Evolutionary conservation across 1,284 basidiomycete genomes (phyloP).

Genomic region (Hymenochaete sp.): DNA sequence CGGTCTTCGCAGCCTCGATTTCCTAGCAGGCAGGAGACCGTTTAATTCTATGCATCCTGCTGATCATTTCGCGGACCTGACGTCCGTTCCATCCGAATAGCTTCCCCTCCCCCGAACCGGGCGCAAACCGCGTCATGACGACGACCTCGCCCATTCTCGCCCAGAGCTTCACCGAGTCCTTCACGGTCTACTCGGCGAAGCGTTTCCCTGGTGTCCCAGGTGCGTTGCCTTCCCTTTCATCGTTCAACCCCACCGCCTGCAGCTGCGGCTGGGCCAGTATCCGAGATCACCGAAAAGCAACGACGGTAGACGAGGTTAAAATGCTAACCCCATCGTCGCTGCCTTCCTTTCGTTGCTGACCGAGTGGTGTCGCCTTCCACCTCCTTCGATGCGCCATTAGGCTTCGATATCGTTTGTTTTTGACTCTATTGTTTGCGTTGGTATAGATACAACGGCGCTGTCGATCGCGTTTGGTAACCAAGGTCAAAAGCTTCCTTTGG

Average conservation of each 20-base stretch:
- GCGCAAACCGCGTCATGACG: conserved; percentile 55
- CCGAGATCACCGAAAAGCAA: too few relatives aligned
- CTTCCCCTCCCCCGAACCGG: conserved; percentile 61
- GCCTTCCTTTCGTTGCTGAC: too few relatives aligned
- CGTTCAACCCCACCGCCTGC: conserved; percentile 3
- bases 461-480: conserved; percentile 89
- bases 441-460: conserved; percentile 78
- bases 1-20: conserved; percentile 9
- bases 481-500: conserved; percentile 83
- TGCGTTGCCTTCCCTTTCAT: conserved; percentile 30
- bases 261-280: too few relatives aligned
- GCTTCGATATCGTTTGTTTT: conserved; percentile 10
- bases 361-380: too few relatives aligned
- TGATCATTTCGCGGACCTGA: conserved; percentile 22
- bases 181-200: conserved; percentile 88
- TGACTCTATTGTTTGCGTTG: too few relatives aligned
- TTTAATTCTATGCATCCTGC: too few relatives aligned
- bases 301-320: too few relatives aligned
- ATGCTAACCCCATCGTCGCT: too few relatives aligned
- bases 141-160: conserved; percentile 67
- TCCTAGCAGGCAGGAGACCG: too few relatives aligned
- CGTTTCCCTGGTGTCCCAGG: conserved; percentile 88
- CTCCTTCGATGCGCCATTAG: too few relatives aligned
- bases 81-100: conserved; percentile 30
- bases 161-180: conserved; percentile 77